Percentiles rank a stretch among this genome's conserved stretches.
phyloP scores from a whole-genome alignment of 2,329 filamentous ascomycete species.

The Xylariaceae sp. region DNA sequence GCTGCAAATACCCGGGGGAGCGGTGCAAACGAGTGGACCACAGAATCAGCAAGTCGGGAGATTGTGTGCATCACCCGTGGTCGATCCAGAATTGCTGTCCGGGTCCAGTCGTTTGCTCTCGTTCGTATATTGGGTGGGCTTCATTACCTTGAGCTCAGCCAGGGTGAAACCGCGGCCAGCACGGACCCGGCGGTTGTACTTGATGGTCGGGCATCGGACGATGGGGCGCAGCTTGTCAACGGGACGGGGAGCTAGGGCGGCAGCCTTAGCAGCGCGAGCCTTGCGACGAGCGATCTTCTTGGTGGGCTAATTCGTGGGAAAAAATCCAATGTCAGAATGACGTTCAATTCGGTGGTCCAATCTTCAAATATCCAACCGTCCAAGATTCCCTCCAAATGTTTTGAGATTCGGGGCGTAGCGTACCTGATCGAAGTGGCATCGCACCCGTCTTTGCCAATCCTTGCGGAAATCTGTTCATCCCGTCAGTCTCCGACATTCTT shows the following conservation, averaged over 20 bases:
- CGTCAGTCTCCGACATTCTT: slow-evolving; percentile 31
- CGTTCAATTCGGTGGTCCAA: not conserved
- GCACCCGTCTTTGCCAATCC: slow-evolving; percentile 99
- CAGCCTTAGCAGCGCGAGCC: slow-evolving; percentile 91
- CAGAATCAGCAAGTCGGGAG: slow-evolving; percentile 1
- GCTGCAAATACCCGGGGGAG: slow-evolving; percentile 1
- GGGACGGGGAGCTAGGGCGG: slow-evolving; percentile 88
- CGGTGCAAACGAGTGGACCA: not conserved
- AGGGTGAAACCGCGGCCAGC: slow-evolving; percentile 97
- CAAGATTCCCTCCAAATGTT: slow-evolving; percentile 4
- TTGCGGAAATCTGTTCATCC: slow-evolving; percentile 80
- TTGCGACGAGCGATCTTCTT: slow-evolving; percentile 90
- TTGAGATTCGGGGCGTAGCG: slow-evolving; percentile 4
- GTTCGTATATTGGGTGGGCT: not conserved
- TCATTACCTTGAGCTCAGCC: slow-evolving; percentile 88
- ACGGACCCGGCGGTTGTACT: slow-evolving; percentile 98
- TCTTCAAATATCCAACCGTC: not conserved
- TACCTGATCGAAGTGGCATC: slow-evolving; percentile 99
- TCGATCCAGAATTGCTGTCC: not conserved
- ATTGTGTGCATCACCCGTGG: too few species aligned
- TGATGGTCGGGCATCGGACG: slow-evolving; percentile 95
- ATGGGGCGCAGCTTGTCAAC: slow-evolving; percentile 95
- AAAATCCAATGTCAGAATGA: slow-evolving; percentile 17
- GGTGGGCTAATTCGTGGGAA: slow-evolving; percentile 65
- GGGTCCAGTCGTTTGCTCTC: not conserved